A percentile compares a stretch with the other conserved stretches of the same genome.
Evolutionary conservation across 2,329 filamentous ascomycete species (phyloP).

Genomic region (Alternaria tenuissima): DNA sequence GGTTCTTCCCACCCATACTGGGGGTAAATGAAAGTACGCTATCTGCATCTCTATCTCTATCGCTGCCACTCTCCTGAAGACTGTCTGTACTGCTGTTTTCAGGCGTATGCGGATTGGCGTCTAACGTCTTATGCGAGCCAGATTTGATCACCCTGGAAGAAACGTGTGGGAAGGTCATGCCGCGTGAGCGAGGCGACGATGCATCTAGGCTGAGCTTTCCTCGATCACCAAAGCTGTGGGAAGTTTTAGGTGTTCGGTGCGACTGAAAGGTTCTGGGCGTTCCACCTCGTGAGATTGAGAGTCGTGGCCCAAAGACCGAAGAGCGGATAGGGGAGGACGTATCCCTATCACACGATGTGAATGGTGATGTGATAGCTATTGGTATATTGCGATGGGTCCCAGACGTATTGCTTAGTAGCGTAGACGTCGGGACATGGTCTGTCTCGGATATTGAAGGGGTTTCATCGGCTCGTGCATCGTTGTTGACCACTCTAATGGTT

Average conservation of each 20-base stretch:
- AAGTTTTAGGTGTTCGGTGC: not conserved
- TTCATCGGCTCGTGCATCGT: not conserved
- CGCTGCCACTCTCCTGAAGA: not conserved
- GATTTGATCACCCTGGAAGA: not conserved
- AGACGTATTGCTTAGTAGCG: not conserved
- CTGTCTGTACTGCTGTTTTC: not conserved
- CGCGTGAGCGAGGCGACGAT: constrained; percentile 28
- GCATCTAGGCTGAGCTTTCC: constrained; percentile 22
- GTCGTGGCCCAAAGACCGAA: not conserved
- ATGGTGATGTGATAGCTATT: constrained; percentile 5
- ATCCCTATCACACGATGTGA: not conserved
- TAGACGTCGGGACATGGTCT: not conserved
- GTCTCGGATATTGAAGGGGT: not conserved
- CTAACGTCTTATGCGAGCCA: not conserved
- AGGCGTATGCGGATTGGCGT: not conserved
- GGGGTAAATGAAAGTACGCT: constrained; percentile 37
- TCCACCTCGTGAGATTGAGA: constrained; percentile 1
- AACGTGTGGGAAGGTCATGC: constrained; percentile 25
- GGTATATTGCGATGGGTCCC: not conserved
- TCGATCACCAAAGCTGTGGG: constrained; percentile 16
- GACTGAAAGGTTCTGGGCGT: not conserved
- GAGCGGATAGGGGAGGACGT: not conserved
- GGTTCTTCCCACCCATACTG: constrained; percentile 37
- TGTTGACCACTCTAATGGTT: constrained; percentile 23
- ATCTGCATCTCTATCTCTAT: constrained; percentile 24